Conservation (phyloP, 306 rosid species). For the Neltuma alba region DNA sequence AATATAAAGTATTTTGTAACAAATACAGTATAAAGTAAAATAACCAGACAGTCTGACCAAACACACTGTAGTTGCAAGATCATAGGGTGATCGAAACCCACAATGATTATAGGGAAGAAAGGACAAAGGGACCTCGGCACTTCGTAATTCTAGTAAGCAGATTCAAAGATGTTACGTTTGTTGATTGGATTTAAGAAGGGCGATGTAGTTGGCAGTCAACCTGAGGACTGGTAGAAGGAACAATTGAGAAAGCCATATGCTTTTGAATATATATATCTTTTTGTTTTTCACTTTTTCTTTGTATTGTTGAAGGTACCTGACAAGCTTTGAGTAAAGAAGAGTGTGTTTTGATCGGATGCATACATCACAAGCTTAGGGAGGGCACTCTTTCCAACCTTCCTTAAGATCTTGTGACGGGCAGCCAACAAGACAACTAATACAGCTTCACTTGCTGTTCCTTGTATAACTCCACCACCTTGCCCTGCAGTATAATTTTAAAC, state of each 20-base stretch:
- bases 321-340: slow-evolving; percentile 81
- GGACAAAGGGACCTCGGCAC: background rate
- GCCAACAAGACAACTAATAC: slow-evolving; percentile 87
- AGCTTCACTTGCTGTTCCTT: slow-evolving; percentile 98
- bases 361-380: slow-evolving; percentile 81
- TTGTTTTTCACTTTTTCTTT: slow-evolving; percentile 4
- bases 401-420: slow-evolving; percentile 78
- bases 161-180: background rate
- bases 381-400: slow-evolving; percentile 56
- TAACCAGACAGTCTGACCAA: background rate
- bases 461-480: slow-evolving; percentile 93
- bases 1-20: background rate
- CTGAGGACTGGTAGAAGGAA: slow-evolving; percentile 2
- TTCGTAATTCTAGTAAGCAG: background rate
- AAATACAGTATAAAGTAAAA: background rate
- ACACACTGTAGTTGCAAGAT: background rate
- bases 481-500: slow-evolving; percentile 57
- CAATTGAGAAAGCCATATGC: background rate
- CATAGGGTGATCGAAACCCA: background rate
- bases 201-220: background rate
- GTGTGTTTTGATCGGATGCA: slow-evolving; percentile 93
- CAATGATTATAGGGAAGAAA: background rate
- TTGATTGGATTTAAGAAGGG: slow-evolving; percentile 7
- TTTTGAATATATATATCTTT: background rate
- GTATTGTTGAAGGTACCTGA: slow-evolving; percentile 61